phyloP scores from a whole-genome alignment of 2,329 filamentous ascomycete genomes.

The Aspergillus terreus region DNA sequence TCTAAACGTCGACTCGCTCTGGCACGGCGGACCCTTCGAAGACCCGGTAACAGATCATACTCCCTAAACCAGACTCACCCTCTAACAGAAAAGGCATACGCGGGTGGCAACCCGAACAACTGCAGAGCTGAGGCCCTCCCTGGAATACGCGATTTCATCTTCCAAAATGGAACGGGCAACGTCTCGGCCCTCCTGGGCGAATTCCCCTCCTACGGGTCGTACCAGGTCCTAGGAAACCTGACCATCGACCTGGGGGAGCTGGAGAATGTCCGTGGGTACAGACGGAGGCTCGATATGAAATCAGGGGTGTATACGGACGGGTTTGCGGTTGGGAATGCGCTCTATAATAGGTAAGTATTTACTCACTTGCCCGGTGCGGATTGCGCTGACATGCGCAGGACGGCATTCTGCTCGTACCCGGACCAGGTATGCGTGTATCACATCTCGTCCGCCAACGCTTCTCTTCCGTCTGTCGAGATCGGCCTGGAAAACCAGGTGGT shows the following conservation, averaged over 20 bases:
- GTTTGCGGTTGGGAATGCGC: neutral
- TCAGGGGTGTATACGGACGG: constrained; percentile 5
- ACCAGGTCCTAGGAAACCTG: constrained; percentile 20
- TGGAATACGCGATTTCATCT: constrained; percentile 16
- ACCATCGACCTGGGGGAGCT: constrained; percentile 15
- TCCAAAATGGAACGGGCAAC: constrained; percentile 19
- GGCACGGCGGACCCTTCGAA: constrained; percentile 25
- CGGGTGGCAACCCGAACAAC: constrained; percentile 16
- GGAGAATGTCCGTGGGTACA: constrained; percentile 8
- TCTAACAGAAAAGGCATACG: constrained; percentile 8
- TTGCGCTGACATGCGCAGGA: neutral
- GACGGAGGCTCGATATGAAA: constrained; percentile 14
- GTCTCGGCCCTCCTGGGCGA: constrained; percentile 14
- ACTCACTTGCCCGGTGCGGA: neutral
- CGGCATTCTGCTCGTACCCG: constrained; percentile 28
- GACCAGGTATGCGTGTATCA: constrained; percentile 41
- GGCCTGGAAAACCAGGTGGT: constrained; percentile 42
- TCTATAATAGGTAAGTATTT: neutral
- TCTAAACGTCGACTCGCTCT: constrained; percentile 24
- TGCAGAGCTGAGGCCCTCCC: constrained; percentile 15
- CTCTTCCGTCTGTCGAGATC: constrained; percentile 41
- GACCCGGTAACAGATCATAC: constrained; percentile 1
- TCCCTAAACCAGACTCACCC: too few relatives aligned
- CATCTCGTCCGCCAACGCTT: constrained; percentile 20
- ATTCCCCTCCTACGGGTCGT: constrained; percentile 17